Percentiles rank a stretch among this genome's conserved stretches.
Conservation (phyloP, 2,329 filamentous ascomycete genomes). For the Cytospora paraplurivora region DNA sequence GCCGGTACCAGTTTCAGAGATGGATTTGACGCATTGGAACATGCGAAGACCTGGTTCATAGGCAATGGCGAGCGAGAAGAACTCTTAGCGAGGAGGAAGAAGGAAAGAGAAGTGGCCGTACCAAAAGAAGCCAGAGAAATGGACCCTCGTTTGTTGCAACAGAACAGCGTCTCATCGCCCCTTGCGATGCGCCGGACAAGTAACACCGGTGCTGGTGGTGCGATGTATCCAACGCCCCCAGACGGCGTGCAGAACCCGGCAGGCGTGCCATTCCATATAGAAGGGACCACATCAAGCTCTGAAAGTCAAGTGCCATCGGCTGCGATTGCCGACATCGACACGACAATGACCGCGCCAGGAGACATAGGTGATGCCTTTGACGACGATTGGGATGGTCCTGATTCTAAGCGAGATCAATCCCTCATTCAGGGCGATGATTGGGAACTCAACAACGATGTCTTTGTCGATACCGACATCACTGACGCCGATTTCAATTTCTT, state of each 20-base stretch:
- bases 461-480: conserved; percentile 73
- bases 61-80: conserved; percentile 50
- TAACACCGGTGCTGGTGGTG: conserved; percentile 47
- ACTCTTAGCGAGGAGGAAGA: conserved; percentile 49
- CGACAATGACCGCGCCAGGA: conserved; percentile 36
- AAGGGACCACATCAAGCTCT: conserved; percentile 59
- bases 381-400: conserved; percentile 46
- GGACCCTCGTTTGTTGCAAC: conserved; percentile 44
- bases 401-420: conserved; percentile 50
- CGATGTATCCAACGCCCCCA: conserved; percentile 73
- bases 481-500: conserved; percentile 86
- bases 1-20: conserved; percentile 44
- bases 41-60: conserved; percentile 53
- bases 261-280: conserved; percentile 58
- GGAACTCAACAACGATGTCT: conserved; percentile 69
- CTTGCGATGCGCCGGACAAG: conserved; percentile 53
- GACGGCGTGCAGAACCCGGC: conserved; percentile 60
- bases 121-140: conserved; percentile 46
- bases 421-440: conserved; percentile 58
- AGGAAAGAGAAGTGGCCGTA: conserved; percentile 49
- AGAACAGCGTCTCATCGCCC: conserved; percentile 55
- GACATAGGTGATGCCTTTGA: conserved; percentile 37
- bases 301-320: conserved; percentile 44
- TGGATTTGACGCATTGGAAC: conserved; percentile 51
- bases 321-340: conserved; percentile 43